phyloP scores from a whole-genome alignment of 2,329 filamentous ascomycete genomes.

The Diaporthe vaccinii region DNA sequence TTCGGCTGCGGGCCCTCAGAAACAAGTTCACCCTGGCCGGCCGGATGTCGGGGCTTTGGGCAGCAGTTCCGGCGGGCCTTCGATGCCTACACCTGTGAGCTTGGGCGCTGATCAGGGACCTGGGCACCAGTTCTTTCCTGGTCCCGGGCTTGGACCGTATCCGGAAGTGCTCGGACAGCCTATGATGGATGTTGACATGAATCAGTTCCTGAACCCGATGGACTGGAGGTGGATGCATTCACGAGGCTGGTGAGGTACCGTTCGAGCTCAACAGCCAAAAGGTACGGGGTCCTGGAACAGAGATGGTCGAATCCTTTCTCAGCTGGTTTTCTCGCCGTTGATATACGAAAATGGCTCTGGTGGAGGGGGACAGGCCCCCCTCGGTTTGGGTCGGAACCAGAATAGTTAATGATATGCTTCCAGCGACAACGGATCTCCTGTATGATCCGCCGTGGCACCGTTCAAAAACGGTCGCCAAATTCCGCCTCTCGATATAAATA shows the following conservation, averaged over 20 bases:
- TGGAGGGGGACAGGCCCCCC: too few relatives aligned
- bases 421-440: too few relatives aligned
- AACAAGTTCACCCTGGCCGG: not conserved
- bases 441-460: too few relatives aligned
- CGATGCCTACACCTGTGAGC: not conserved
- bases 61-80: not conserved
- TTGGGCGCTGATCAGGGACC: not conserved
- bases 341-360: too few relatives aligned
- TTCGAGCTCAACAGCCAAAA: too few relatives aligned
- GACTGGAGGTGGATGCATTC: conserved; percentile 31
- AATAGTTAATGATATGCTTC: too few relatives aligned
- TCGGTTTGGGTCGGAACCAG: too few relatives aligned
- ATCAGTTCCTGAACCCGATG: conserved; percentile 4
- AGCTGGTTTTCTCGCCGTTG: too few relatives aligned
- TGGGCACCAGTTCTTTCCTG: not conserved
- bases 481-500: too few relatives aligned
- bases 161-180: not conserved
- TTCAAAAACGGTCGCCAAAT: too few relatives aligned
- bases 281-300: too few relatives aligned
- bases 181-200: not conserved
- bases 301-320: not conserved
- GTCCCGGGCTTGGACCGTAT: not conserved
- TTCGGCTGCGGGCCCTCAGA: not conserved
- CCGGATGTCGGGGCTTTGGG: not conserved
- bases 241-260: not conserved